Percentiles rank a stretch among this genome's conserved stretches.
Evolutionary conservation across 306 rosid species (phyloP).

Genomic region (Pueraria montana): DNA sequence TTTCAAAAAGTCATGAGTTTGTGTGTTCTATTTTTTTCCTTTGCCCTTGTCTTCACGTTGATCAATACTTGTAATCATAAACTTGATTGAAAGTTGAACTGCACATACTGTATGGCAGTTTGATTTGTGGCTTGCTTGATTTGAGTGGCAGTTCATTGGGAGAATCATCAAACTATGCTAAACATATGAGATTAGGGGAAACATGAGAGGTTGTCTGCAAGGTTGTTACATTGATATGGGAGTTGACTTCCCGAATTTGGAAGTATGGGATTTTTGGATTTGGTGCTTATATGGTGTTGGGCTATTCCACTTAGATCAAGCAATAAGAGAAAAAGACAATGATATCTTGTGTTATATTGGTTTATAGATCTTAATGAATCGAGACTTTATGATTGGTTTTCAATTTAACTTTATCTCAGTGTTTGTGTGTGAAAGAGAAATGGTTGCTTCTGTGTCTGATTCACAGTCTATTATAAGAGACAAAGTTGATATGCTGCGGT

Average conservation of each 20-base stretch:
- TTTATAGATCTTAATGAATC: slow-evolving; percentile 33
- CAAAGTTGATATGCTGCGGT: slow-evolving; percentile 6
- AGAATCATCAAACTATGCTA: neutral
- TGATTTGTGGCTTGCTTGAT: neutral
- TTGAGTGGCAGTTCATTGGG: neutral
- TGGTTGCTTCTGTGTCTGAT: slow-evolving; percentile 4
- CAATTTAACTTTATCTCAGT: slow-evolving; percentile 17
- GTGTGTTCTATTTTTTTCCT: neutral
- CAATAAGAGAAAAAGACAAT: neutral
- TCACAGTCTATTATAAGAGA: neutral
- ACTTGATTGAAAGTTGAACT: slow-evolving; percentile 30
- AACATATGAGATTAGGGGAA: neutral
- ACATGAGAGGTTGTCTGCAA: neutral
- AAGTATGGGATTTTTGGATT: slow-evolving; percentile 30
- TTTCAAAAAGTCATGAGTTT: slow-evolving; percentile 10
- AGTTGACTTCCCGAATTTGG: neutral
- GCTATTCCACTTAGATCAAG: slow-evolving; percentile 1
- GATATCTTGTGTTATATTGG: neutral
- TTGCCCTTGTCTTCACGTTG: neutral
- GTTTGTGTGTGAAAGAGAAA: neutral
- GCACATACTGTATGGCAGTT: neutral
- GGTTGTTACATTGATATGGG: slow-evolving; percentile 11
- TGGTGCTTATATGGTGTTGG: neutral
- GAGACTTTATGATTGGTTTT: neutral
- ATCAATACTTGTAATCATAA: neutral